Evolutionary conservation across 2,329 filamentous ascomycete genomes (phyloP), one percentile per base, ranked within the genome.

Genomic region (Aspergillus novoparasiticus): DNA sequence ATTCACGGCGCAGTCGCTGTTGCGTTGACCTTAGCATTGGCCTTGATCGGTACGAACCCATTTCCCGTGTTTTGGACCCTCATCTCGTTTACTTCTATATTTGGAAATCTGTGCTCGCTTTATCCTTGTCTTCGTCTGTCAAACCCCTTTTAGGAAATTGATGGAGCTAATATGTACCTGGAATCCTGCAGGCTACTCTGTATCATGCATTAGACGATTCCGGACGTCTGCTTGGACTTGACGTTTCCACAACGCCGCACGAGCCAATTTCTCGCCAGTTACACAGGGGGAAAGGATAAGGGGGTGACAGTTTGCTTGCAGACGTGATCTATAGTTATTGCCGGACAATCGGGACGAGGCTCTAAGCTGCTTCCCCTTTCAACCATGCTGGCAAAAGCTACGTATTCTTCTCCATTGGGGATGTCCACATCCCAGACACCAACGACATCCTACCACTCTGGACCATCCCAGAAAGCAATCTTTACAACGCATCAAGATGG

Each of bases 351-450:
- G 51, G 12, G 21, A 39, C 32, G 32, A 39, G 14, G n/a, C 16
- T n/a, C 32, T 26, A 39, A 14, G 30, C 19, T 36, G 36, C 36
- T 55, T 19, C 51, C n/a, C 16, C 19, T 21, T 23, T 43, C 45
- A 56, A 65, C 57, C 45, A 81, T 81, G 79, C 66, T 82, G 62
- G 78, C 79, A n/a, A 81, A 82, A 64, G 62, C 77, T 28, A 73
- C 75, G 50, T 81, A 79, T 65, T 67, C 74, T 23, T 69, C 72
- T 26, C 69, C 73, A 12, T 58, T 79, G 65, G 72, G 74, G 53
- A 68, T 70, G 50, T 68, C 74, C 21, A 61, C 73, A n/a, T 73
- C 74, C 51, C 76, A 78, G 63, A 71, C 74, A n/a, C 70, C 77
- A 32, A 66, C 72, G n/a, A 71, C 73, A 3, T 69, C 75, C 46